These are phyloP conservation scores for Perilla frutescens DNA, from an alignment of 257 asterid species.

Conservation along the genomic window DNA sequence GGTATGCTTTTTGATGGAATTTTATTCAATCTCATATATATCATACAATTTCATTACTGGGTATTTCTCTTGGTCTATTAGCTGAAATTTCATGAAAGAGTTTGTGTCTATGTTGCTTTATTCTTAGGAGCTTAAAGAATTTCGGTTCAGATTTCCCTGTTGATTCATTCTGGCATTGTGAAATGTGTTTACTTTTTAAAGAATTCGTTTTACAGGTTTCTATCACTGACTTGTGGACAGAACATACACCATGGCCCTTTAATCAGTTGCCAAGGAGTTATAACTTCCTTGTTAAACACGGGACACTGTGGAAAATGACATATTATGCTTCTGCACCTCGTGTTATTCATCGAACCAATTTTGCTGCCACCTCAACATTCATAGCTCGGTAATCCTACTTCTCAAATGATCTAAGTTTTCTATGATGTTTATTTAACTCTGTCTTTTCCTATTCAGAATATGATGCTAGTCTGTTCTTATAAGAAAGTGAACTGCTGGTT, in stretches of 20 bases:
- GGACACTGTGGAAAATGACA: constrained; percentile 87
- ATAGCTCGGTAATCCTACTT: constrained; percentile 80
- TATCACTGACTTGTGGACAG: constrained; percentile 94
- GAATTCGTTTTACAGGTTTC: constrained; percentile 66
- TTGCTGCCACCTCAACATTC: constrained; percentile 95
- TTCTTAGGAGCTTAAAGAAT: background rate
- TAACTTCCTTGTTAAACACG: constrained; percentile 95
- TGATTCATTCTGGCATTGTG: constrained; percentile 9
- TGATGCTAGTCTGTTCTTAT: background rate
- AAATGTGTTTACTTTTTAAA: constrained; percentile 31
- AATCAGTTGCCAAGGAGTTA: constrained; percentile 96
- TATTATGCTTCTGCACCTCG: constrained; percentile 95
- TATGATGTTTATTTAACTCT: background rate
- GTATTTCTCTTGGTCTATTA: background rate
- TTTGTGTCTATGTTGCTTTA: constrained; percentile 7
- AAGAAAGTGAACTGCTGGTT: background rate
- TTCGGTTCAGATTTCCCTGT: background rate
- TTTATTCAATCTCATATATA: constrained; percentile 12
- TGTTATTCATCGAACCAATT: constrained; percentile 85
- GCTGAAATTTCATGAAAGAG: background rate
- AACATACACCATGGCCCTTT: constrained; percentile 99
- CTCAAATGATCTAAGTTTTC: background rate
- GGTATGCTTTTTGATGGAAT: constrained; percentile 53
- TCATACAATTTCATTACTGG: background rate
- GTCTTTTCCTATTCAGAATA: background rate